These are phyloP conservation scores for Lactarius hengduanensis DNA, from an alignment of 768 basidiomycete species.

Conservation along the genomic window DNA sequence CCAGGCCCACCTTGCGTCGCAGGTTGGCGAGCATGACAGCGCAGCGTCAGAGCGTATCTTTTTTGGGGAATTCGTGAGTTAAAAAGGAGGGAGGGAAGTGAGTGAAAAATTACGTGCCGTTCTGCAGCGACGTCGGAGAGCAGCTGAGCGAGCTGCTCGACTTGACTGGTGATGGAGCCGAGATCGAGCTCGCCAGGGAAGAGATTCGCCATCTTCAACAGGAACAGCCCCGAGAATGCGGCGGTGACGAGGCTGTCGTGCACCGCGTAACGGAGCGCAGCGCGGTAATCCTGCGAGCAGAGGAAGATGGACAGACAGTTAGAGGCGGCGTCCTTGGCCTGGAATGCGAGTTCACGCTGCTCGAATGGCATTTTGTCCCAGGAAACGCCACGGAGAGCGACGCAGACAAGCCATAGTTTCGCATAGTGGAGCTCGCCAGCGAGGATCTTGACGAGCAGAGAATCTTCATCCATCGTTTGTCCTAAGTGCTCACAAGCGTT, in stretches of 20 bases:
- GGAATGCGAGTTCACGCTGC: conserved; percentile 91
- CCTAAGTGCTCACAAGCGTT: conserved; percentile 41
- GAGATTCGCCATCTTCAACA: conserved; percentile 92
- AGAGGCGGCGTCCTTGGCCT: conserved; percentile 90
- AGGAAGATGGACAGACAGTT: conserved; percentile 84
- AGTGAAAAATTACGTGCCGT: conserved; percentile 44
- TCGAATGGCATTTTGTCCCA: conserved; percentile 98
- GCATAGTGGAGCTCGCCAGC: conserved; percentile 89
- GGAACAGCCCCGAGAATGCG: conserved; percentile 87
- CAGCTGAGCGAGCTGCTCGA: conserved; percentile 87
- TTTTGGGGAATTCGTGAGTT: background rate
- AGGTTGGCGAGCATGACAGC: conserved; percentile 93
- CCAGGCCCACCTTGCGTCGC: conserved; percentile 79
- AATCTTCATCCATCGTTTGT: conserved; percentile 80
- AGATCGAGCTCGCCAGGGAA: conserved; percentile 86
- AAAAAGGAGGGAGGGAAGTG: background rate
- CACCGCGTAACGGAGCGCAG: conserved; percentile 88
- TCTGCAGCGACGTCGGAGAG: conserved; percentile 93
- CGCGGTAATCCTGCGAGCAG: conserved; percentile 75
- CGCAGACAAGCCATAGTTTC: conserved; percentile 92
- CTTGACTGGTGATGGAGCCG: conserved; percentile 71
- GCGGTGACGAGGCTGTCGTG: conserved; percentile 92
- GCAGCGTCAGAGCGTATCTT: conserved; percentile 85
- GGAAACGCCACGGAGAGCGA: conserved; percentile 84
- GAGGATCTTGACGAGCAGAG: conserved; percentile 82